A percentile compares a stretch with the other conserved stretches of the same genome.
Evolutionary conservation across 2,329 filamentous ascomycete species (phyloP).

Genomic region (Ustulina deusta): DNA sequence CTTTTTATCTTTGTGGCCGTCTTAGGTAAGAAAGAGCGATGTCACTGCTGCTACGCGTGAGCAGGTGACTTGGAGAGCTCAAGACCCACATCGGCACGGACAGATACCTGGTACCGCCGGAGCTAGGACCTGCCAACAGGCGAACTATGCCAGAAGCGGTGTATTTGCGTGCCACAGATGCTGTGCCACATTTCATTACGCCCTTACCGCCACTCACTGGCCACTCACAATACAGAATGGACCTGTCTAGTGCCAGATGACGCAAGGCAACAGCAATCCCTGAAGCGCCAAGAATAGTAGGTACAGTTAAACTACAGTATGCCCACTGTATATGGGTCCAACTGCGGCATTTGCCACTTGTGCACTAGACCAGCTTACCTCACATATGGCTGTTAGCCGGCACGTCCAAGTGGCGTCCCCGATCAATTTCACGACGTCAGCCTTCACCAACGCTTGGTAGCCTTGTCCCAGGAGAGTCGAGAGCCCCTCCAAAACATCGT

Average conservation of each 20-base stretch:
- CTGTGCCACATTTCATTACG: constrained; percentile 31
- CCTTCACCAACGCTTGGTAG: constrained; percentile 19
- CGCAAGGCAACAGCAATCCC: constrained; percentile 13
- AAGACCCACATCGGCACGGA: not conserved
- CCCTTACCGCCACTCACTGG: constrained; percentile 5
- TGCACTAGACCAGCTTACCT: not conserved
- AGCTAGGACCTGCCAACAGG: not conserved
- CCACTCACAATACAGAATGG: not conserved
- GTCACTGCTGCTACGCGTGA: constrained; percentile 43
- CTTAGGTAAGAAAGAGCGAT: constrained; percentile 15
- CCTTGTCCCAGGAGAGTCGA: constrained; percentile 18
- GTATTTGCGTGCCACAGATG: constrained; percentile 31
- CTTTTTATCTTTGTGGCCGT: constrained; percentile 29
- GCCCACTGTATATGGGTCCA: not conserved
- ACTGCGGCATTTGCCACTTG: too few relatives aligned
- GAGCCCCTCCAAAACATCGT: constrained; percentile 30
- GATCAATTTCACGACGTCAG: constrained; percentile 27
- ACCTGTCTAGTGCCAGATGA: constrained; percentile 8
- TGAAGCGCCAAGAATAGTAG: not conserved
- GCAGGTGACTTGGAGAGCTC: constrained; percentile 37
- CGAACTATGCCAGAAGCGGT: not conserved
- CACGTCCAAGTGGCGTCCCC: constrained; percentile 33
- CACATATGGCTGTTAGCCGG: constrained; percentile 14
- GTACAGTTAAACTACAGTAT: not conserved
- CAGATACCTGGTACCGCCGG: not conserved